phyloP scores from a whole-genome alignment of 129 eudicot species.

The Flaveria linearis region DNA sequence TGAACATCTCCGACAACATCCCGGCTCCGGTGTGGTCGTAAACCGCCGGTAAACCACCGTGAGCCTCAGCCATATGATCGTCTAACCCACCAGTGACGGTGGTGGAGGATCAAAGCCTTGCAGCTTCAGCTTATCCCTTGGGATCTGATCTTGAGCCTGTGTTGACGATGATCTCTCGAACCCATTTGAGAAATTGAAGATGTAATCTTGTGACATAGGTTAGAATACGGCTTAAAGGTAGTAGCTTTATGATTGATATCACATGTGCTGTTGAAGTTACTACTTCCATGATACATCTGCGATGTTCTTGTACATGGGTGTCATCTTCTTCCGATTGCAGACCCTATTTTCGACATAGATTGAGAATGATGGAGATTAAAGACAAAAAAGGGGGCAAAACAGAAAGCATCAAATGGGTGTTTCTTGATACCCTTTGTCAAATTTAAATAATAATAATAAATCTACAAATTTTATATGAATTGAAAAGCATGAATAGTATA shows the following conservation, averaged over 20 bases:
- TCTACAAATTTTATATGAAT: slow-evolving; percentile 31
- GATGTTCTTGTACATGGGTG: slow-evolving; percentile 27
- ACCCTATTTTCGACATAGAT: slow-evolving; percentile 41
- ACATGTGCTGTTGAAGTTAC: slow-evolving; percentile 18
- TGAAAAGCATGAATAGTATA: slow-evolving; percentile 32
- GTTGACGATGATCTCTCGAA: slow-evolving; percentile 60
- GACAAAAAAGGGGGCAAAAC: slow-evolving; percentile 38
- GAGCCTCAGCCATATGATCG: slow-evolving; percentile 39
- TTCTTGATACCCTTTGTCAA: slow-evolving; percentile 27
- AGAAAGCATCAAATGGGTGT: slow-evolving; percentile 38
- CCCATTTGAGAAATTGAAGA: slow-evolving; percentile 70
- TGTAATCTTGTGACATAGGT: slow-evolving; percentile 84
- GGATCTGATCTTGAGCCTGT: slow-evolving; percentile 71
- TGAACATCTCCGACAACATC: slow-evolving; percentile 94
- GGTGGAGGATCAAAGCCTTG: slow-evolving; percentile 7
- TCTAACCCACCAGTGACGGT: slow-evolving; percentile 43
- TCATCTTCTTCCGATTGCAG: slow-evolving; percentile 28
- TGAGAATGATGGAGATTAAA: slow-evolving; percentile 35
- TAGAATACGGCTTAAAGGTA: slow-evolving; percentile 5
- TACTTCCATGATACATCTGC: slow-evolving; percentile 50
- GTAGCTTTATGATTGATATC: not conserved
- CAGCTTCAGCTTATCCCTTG: slow-evolving; percentile 47
- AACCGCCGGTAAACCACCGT: slow-evolving; percentile 42
- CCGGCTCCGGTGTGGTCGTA: slow-evolving; percentile 62
- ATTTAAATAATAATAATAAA: not conserved